These are phyloP conservation scores for Leucoagaricus sp. DNA, from an alignment of 1,284 basidiomycete genomes.

Conservation along the genomic window DNA sequence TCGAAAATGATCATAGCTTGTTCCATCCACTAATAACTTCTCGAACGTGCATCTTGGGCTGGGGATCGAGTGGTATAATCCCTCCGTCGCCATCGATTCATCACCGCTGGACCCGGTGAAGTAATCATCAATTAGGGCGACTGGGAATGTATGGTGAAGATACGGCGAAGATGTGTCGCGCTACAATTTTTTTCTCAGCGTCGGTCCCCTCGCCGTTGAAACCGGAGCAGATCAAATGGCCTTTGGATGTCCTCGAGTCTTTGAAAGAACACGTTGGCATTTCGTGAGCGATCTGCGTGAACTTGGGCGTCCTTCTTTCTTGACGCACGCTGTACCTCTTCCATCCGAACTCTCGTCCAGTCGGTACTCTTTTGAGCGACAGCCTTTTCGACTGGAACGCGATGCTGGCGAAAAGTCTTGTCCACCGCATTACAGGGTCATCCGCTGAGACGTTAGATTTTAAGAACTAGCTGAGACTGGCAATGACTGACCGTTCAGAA, in stretches of 20 bases:
- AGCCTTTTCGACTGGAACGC: background rate
- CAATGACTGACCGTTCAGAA: background rate
- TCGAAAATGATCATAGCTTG: background rate
- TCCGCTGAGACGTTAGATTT: background rate
- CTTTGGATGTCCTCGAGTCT: background rate
- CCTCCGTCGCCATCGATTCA: background rate
- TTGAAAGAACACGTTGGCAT: background rate
- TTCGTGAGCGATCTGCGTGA: slow-evolving; percentile 5
- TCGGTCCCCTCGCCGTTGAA: background rate
- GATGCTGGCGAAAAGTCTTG: too few species aligned
- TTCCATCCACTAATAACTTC: background rate
- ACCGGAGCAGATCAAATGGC: background rate
- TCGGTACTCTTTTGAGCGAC: slow-evolving; percentile 3
- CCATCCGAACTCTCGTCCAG: slow-evolving; percentile 1
- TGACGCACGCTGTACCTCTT: background rate
- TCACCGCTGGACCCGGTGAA: background rate
- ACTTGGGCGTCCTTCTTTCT: slow-evolving; percentile 6
- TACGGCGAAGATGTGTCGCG: background rate
- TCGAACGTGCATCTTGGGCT: background rate
- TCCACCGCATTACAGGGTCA: background rate
- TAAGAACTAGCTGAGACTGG: background rate
- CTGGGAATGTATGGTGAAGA: background rate
- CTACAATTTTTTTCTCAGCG: background rate
- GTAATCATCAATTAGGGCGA: background rate
- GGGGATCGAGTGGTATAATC: background rate